A percentile compares a stretch with the other conserved stretches of the same genome.
Conservation (phyloP, 148 eudicot genomes). For the Rheum nobile region DNA sequence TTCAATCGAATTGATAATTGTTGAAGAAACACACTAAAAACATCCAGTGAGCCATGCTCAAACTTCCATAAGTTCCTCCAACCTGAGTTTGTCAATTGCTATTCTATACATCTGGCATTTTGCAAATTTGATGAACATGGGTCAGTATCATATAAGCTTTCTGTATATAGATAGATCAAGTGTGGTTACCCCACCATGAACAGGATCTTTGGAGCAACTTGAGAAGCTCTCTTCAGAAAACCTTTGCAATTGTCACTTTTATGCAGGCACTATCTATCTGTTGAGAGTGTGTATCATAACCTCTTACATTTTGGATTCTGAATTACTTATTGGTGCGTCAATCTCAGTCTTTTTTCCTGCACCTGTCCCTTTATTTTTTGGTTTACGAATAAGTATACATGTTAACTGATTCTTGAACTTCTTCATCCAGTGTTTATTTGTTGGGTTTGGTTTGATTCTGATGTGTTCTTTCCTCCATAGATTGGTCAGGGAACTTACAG, state of each 20-base stretch:
- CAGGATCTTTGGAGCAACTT: not conserved
- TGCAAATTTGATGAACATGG: not conserved
- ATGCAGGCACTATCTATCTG: not conserved
- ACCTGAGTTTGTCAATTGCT: not conserved
- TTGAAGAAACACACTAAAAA: not conserved
- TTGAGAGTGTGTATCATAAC: not conserved
- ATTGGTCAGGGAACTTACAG: constrained; percentile 90
- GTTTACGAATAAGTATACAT: not conserved
- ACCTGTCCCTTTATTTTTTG: not conserved
- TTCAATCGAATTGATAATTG: not conserved
- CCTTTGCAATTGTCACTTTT: not conserved
- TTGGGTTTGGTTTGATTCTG: constrained; percentile 17
- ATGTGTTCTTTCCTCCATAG: constrained; percentile 32
- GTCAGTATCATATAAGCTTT: not conserved
- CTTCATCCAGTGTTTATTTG: not conserved
- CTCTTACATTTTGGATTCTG: not conserved
- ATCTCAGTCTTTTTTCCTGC: not conserved
- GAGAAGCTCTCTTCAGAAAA: not conserved
- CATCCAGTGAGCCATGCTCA: not conserved
- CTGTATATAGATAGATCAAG: not conserved
- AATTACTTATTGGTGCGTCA: not conserved
- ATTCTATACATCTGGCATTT: not conserved
- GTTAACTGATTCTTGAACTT: not conserved
- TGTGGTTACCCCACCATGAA: not conserved
- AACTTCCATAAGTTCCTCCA: not conserved